Percentiles rank a stretch among this genome's conserved stretches.
Evolutionary conservation across 495 filamentous ascomycete genomes (phyloP).

Genomic region (Umbilicaria muhlenbergii): DNA sequence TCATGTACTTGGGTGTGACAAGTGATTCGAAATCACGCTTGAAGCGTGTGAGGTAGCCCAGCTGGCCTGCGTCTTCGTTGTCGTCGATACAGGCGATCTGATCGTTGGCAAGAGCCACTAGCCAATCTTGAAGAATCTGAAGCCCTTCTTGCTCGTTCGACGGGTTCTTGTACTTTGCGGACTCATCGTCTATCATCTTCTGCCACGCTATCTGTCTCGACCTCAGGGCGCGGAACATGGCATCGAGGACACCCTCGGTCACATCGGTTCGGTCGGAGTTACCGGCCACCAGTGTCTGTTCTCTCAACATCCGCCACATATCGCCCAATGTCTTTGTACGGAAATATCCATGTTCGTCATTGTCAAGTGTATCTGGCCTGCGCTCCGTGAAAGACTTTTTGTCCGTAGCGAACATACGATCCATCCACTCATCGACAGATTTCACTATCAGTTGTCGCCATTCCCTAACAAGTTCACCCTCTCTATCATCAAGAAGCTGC

Average conservation of each 20-base stretch:
- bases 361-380: slow-evolving; percentile 63
- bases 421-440: slow-evolving; percentile 95
- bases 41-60: slow-evolving; percentile 71
- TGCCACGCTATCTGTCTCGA: slow-evolving; percentile 72
- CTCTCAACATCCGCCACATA: slow-evolving; percentile 94
- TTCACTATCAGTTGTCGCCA: slow-evolving; percentile 90
- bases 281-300: slow-evolving; percentile 69
- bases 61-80: slow-evolving; percentile 48
- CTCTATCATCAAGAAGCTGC: slow-evolving; percentile 75
- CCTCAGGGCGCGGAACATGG: slow-evolving; percentile 78
- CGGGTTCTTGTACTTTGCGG: slow-evolving; percentile 45
- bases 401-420: slow-evolving; percentile 70
- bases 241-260: slow-evolving; percentile 81
- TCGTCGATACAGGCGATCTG: slow-evolving; percentile 97
- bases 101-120: slow-evolving; percentile 94
- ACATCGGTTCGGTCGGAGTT: slow-evolving; percentile 74
- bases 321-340: slow-evolving; percentile 79
- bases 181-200: slow-evolving; percentile 75
- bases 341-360: slow-evolving; percentile 73
- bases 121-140: slow-evolving; percentile 75
- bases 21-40: slow-evolving; percentile 58
- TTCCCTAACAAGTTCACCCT: slow-evolving; percentile 76
- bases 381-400: slow-evolving; percentile 62
- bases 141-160: slow-evolving; percentile 58
- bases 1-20: slow-evolving; percentile 67